These are phyloP conservation scores for Onygena corvina DNA, from an alignment of 2,329 filamentous ascomycete genomes.

Conservation along the genomic window DNA sequence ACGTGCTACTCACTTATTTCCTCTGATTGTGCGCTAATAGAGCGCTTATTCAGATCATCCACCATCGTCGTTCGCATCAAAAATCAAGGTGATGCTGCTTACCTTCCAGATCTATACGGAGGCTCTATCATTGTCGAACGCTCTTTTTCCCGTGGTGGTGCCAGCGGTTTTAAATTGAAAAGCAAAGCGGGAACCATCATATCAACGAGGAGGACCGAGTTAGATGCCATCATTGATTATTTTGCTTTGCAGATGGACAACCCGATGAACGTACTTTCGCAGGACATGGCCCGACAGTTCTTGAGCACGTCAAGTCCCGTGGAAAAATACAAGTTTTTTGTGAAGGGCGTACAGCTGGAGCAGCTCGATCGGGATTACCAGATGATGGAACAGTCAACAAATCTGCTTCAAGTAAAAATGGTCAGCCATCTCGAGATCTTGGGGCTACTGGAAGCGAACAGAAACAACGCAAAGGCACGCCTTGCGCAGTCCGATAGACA, in stretches of 20 bases:
- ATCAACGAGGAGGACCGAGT: conserved; percentile 70
- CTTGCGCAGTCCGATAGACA: conserved; percentile 56
- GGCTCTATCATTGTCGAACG: conserved; percentile 82
- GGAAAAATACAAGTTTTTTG: conserved; percentile 93
- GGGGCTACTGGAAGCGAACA: conserved; percentile 45
- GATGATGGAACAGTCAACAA: conserved; percentile 65
- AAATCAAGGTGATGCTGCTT: conserved; percentile 76
- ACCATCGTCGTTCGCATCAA: conserved; percentile 76
- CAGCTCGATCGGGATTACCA: conserved; percentile 85
- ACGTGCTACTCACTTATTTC: conserved; percentile 27
- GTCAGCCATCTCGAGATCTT: conserved; percentile 51
- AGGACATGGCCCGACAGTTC: conserved; percentile 90
- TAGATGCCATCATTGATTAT: conserved; percentile 88
- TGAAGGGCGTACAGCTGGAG: conserved; percentile 87
- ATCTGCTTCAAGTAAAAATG: conserved; percentile 56
- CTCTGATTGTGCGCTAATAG: conserved; percentile 2
- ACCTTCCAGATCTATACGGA: conserved; percentile 70
- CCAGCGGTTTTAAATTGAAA: conserved; percentile 79
- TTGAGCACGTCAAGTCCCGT: conserved; percentile 68
- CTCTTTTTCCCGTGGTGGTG: conserved; percentile 62
- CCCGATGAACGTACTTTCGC: conserved; percentile 86
- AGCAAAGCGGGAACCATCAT: conserved; percentile 56
- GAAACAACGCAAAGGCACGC: conserved; percentile 51
- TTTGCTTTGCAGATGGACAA: conserved; percentile 93
- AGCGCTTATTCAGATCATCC: conserved; percentile 31